Percentiles rank a stretch among this genome's conserved stretches.
These are phyloP conservation scores for Forsythia viridissima DNA, from an alignment of 257 asterid species.

Conservation along the genomic window DNA sequence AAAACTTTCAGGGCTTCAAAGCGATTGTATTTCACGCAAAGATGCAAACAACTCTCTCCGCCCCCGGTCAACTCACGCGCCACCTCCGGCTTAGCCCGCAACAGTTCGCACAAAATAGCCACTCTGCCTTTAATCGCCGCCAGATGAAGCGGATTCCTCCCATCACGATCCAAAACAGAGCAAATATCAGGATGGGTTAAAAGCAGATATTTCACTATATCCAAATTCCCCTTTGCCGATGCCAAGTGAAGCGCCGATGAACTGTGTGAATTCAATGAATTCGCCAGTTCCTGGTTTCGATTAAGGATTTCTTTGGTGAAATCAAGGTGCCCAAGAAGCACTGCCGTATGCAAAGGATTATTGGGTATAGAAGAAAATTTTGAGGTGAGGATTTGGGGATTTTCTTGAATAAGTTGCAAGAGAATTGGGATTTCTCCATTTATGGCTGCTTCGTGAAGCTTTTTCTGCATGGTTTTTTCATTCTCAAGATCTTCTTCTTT, in stretches of 20 bases:
- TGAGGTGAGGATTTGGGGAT: slow-evolving; percentile 24
- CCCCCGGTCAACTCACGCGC: slow-evolving; percentile 23
- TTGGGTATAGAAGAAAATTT: slow-evolving; percentile 10
- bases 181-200: slow-evolving; percentile 26
- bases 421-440: slow-evolving; percentile 19
- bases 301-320: slow-evolving; percentile 19
- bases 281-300: slow-evolving; percentile 21
- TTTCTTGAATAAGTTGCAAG: slow-evolving; percentile 23
- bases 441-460: slow-evolving; percentile 26
- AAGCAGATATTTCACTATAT: slow-evolving; percentile 24
- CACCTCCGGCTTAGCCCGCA: slow-evolving; percentile 23
- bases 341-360: slow-evolving; percentile 28
- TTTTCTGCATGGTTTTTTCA: slow-evolving; percentile 12
- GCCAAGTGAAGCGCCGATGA: slow-evolving; percentile 41
- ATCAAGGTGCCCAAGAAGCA: slow-evolving; percentile 29
- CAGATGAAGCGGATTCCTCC: slow-evolving; percentile 34
- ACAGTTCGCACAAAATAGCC: slow-evolving; percentile 24
- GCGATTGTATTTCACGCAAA: slow-evolving; percentile 34
- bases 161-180: slow-evolving; percentile 22
- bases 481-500: slow-evolving; percentile 11
- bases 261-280: slow-evolving; percentile 22
- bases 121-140: slow-evolving; percentile 36
- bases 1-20: slow-evolving; percentile 33
- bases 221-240: slow-evolving; percentile 28
- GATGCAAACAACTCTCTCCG: slow-evolving; percentile 37